These are phyloP conservation scores for Cordyceps cicadae DNA, from an alignment of 2,329 filamentous ascomycete genomes.

Conservation along the genomic window DNA sequence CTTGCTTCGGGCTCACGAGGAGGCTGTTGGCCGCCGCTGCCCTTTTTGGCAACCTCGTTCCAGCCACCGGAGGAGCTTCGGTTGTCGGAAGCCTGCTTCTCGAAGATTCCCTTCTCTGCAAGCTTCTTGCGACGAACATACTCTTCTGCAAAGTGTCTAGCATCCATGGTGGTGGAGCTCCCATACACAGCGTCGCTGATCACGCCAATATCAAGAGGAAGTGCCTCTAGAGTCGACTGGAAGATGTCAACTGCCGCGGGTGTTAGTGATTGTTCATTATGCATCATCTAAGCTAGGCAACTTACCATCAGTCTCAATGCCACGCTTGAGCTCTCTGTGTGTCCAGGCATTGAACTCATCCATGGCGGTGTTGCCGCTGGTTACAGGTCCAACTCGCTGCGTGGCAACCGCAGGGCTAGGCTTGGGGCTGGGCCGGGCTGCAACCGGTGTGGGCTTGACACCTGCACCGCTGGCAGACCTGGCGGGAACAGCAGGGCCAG, in stretches of 20 bases:
- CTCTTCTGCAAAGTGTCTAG: constrained; percentile 86
- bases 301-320: constrained; percentile 52
- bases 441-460: constrained; percentile 28
- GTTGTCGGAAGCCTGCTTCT: constrained; percentile 57
- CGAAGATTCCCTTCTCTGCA: constrained; percentile 83
- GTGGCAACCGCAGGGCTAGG: constrained; percentile 26
- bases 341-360: constrained; percentile 96
- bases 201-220: constrained; percentile 70
- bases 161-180: constrained; percentile 82
- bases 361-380: constrained; percentile 48
- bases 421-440: constrained; percentile 44
- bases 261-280: background rate
- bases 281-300: constrained; percentile 13
- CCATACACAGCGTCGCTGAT: constrained; percentile 87
- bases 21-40: constrained; percentile 36
- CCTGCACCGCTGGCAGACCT: constrained; percentile 40
- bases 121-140: constrained; percentile 89
- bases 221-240: constrained; percentile 62
- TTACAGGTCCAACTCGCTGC: constrained; percentile 21
- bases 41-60: constrained; percentile 97
- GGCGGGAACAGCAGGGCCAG: constrained; percentile 43
- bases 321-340: constrained; percentile 66
- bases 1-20: constrained; percentile 30
- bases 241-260: constrained; percentile 62
- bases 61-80: constrained; percentile 59